Evolutionary conservation across 805 yeast species (phyloP), one percentile per base, ranked within the genome.

Genomic region (Ogataea paraovalis): DNA sequence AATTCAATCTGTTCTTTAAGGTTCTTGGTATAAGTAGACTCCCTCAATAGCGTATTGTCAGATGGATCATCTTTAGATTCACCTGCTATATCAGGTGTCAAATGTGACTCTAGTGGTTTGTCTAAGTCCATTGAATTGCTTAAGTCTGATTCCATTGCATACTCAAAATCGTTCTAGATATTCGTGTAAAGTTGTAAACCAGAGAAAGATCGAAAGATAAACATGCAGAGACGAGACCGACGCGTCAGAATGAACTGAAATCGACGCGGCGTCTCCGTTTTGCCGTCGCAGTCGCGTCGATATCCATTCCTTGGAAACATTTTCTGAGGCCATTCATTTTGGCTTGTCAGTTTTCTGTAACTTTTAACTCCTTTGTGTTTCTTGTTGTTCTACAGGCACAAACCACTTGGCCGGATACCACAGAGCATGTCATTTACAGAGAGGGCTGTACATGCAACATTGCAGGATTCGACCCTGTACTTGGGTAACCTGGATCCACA

Each of bases 401-500:
- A n/a, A n/a, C n/a, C n/a, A n/a, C n/a, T n/a, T 36, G 6, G 16
- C 3, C 21, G 16, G n/a, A 14, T 21, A 22, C 27, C 12, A 37
- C 12, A 39, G 4, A 39, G 6, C 13, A 39, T 21, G 41, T 13
- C 30, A 7, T n/a, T 14, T 12, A 39, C 21, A 12, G 41, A 39
- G 4, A n/a, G n/a, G 3, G 32, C 14, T 3, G 40, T 32, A n/a
- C 23, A 21, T n/a, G 28, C 34, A 25, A 18, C 83, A 57, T 34
- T 20, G 3, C 78, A 75, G 44, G 81, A 79, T 37, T 78, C 81
- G 2, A 77, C 95, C 1, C 63, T 90, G 1, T 90, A 87, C 61
- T 75, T 90, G 14, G 97, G 97, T 0, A 88, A 90, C 55, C 67
- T 94, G 3, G 96, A 87, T 54, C 80, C 83, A 1, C 76, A 78